Base-by-base conservation (phyloP, 805 yeast species). In the Kuraishia molischiana region DNA sequence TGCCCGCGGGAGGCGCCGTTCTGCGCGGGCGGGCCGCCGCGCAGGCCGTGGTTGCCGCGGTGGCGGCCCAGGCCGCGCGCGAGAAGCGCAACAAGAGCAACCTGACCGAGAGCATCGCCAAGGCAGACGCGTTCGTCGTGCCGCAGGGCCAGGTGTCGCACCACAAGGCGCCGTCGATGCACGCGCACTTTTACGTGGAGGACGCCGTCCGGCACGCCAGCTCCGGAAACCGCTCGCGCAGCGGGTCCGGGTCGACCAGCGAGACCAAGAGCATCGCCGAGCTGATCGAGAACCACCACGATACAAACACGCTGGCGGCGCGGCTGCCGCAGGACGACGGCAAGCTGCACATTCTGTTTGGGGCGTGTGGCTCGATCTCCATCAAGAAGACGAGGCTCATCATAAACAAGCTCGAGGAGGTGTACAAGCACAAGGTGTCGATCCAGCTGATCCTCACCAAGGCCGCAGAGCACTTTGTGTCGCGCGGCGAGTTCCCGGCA, bases 151-250 rank as follows among this genome's bases (percentile, higher is more conserved):
- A 9, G 31, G 26, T 22, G 5, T 36, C 40, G 1, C 81, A 73
- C 49, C 72, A 72, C 46, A 71, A 75, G 53, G 52, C 70, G 17
- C 69, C 82, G 14, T 71, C 84, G 1, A 79, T 79, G 44, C 95
- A 84, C 58, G 87, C 92, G 0, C 95, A 83, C 57, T 84, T 84
- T 52, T 72, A 69, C 46, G 77, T 76, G 8, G 83, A 78, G 43
- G 89, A 82, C 40, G 66, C 80, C 2, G 52, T 75, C n/a, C 79
- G 74, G 49, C 78, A 70, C 47, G 48, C 61, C 37, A 64, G 62
- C 4, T 52, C 57, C 3, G 49, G 61, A 13, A 53, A 55, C 6
- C 51, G 68, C 35, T 54, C 59, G 1, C 47, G 62, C 19, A 54
- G 61, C 32, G 56, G 58, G 2, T 58, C 62, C 4, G 48, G 49